Evolutionary conservation across 2,329 filamentous ascomycete genomes (phyloP), one percentile per base, ranked within the genome.

Genomic region (Monosporascus sp.): DNA sequence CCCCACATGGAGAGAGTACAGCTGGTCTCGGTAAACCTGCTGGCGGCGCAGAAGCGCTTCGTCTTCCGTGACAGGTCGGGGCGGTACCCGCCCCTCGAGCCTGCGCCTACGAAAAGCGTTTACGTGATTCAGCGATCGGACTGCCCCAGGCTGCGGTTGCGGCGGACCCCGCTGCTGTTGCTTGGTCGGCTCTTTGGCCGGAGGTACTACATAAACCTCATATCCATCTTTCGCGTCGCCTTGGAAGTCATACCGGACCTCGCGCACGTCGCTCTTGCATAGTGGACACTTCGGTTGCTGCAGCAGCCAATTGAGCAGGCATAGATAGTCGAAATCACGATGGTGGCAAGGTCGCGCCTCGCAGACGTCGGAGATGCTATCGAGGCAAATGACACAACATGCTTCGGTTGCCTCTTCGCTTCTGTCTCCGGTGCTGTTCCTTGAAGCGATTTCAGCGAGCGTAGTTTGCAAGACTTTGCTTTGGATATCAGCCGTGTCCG

Each of bases 351-450:
- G 91, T 20, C 80, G 73, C 7, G 89, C 82, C 49, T 86, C 76
- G 57, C 88, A 90, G 50, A 82, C 73, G 62, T 94, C 89, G 9
- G 83, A 82, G 63, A 96, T 77, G 50, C 73, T 65, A 52, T 93
- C 88, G 55, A 97, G 83, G 69, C 92, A 97, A 69, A 97, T 94
- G 57, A 95, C 90, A 69, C 92, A 97, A 64, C 79, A 83, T 57
- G 79, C 73, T 49, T 67, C 64, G 54, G 67, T 64, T 39, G 52
- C 54, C 39, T 67, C 58, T 48, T 63, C 61, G 24, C 65, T 56
- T n/a, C 47, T 24, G 44, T 69, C 59, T 48, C 68, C 66, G 36
- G 63, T 55, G n/a, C 62, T 63, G 56, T 50, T 54, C n/a, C 57
- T 58, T 67, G 61, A 56, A n/a, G 61, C 60, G 52, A 67, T 55